Evolutionary conservation across 1,284 basidiomycete species (phyloP).

Genomic region (Sanghuangporus weigelae): DNA sequence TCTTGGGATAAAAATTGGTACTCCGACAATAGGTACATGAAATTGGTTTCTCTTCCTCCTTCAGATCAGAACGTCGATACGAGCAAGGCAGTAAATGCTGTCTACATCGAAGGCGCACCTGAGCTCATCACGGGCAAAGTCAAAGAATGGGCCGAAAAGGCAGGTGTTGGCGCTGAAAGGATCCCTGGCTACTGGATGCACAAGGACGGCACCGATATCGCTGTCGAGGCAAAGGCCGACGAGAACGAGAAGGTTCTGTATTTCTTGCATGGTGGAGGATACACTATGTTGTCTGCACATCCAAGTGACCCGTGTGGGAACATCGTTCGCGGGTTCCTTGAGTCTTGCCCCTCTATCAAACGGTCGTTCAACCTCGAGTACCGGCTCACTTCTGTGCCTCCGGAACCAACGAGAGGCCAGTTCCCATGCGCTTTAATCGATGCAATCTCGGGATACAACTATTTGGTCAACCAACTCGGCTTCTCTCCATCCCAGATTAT

Average conservation of each 20-base stretch:
- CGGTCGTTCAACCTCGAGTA: constrained; percentile 32
- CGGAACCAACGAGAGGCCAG: constrained; percentile 26
- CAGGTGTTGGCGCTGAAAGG: constrained; percentile 35
- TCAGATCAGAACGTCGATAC: not conserved
- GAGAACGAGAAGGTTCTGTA: constrained; percentile 49
- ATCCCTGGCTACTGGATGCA: constrained; percentile 57
- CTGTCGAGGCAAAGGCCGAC: constrained; percentile 31
- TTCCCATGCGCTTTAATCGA: constrained; percentile 48
- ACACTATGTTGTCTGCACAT: constrained; percentile 38
- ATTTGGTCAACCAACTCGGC: constrained; percentile 34
- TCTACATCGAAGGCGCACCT: constrained; percentile 46
- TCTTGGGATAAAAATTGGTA: not conserved
- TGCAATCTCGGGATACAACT: constrained; percentile 39
- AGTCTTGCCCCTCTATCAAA: constrained; percentile 22
- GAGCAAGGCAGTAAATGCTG: constrained; percentile 26
- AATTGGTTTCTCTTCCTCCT: not conserved
- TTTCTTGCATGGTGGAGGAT: constrained; percentile 47
- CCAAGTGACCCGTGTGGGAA: constrained; percentile 32
- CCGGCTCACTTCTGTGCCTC: constrained; percentile 25
- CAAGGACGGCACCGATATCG: constrained; percentile 32
- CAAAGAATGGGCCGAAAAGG: constrained; percentile 35
- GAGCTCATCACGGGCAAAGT: constrained; percentile 46
- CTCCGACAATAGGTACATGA: not conserved
- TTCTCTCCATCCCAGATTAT: constrained; percentile 41
- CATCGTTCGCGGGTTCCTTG: constrained; percentile 20